A percentile compares a stretch with the other conserved stretches of the same genome.
These are phyloP conservation scores for Canavalia ensiformis DNA, from an alignment of 306 rosid species.

Conservation along the genomic window DNA sequence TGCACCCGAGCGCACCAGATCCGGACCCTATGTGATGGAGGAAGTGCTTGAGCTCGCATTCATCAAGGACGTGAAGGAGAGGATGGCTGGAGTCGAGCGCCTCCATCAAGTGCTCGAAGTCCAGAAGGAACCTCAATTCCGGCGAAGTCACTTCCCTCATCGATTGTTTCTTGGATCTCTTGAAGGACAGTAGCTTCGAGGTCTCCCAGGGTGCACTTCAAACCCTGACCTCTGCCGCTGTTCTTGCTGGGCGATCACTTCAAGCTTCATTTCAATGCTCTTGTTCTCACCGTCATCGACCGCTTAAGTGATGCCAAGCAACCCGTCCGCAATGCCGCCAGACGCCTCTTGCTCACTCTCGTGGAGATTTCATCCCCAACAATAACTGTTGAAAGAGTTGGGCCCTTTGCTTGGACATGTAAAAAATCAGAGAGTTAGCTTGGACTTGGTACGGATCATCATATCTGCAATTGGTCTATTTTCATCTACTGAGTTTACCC, in stretches of 20 bases:
- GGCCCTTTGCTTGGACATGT: slow-evolving; percentile 93
- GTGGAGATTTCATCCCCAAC: slow-evolving; percentile 99
- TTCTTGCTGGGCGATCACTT: slow-evolving; percentile 91
- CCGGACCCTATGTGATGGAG: slow-evolving; percentile 71
- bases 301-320: slow-evolving; percentile 94
- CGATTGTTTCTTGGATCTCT: slow-evolving; percentile 94
- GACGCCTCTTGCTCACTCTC: slow-evolving; percentile 93
- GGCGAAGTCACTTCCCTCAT: slow-evolving; percentile 80
- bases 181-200: slow-evolving; percentile 87
- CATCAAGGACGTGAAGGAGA: slow-evolving; percentile 92
- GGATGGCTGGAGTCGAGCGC: slow-evolving; percentile 98
- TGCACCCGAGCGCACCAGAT: slow-evolving; percentile 50
- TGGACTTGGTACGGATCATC: slow-evolving; percentile 94
- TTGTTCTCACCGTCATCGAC: slow-evolving; percentile 93
- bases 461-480: slow-evolving; percentile 93
- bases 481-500: slow-evolving; percentile 91
- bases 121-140: slow-evolving; percentile 75
- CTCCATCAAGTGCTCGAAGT: slow-evolving; percentile 89
- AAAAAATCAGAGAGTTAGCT: slow-evolving; percentile 96
- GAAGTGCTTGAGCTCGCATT: slow-evolving; percentile 95
- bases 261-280: slow-evolving; percentile 92
- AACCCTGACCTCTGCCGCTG: slow-evolving; percentile 94
- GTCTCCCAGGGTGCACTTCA: slow-evolving; percentile 98
- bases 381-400: slow-evolving; percentile 96
- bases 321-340: slow-evolving; percentile 97